phyloP scores from a whole-genome alignment of 768 basidiomycete genomes.

The Auricularia cornea region DNA sequence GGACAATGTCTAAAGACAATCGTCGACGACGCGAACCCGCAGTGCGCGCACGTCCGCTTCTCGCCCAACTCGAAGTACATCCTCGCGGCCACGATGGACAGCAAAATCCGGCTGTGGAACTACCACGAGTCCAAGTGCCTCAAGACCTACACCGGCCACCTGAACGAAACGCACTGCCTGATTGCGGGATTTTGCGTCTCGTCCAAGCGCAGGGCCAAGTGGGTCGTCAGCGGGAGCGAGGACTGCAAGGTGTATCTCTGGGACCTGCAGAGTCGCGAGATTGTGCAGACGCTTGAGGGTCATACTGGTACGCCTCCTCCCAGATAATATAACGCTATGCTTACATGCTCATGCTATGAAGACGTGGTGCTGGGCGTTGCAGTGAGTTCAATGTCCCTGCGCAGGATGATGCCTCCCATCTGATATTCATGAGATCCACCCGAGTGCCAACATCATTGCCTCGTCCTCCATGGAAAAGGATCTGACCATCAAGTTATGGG shows the following conservation, averaged over 20 bases:
- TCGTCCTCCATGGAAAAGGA: constrained; percentile 90
- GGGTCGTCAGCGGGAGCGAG: constrained; percentile 83
- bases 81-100: constrained; percentile 88
- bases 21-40: constrained; percentile 93
- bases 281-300: constrained; percentile 67
- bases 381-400: too few species aligned
- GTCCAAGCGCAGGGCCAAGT: constrained; percentile 40
- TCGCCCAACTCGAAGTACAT: constrained; percentile 89
- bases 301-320: constrained; percentile 65
- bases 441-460: constrained; percentile 64
- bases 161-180: constrained; percentile 78
- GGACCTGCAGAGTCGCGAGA: constrained; percentile 76
- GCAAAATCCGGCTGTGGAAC: constrained; percentile 91
- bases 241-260: constrained; percentile 83
- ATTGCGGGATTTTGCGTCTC: constrained; percentile 57
- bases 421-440: too few species aligned
- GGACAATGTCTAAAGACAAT: constrained; percentile 97
- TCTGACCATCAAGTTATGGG: constrained; percentile 75
- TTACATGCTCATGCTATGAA: constrained; percentile 13
- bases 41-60: constrained; percentile 84
- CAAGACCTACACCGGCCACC: constrained; percentile 86
- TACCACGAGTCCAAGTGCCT: constrained; percentile 84
- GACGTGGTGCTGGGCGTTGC: constrained; percentile 76
- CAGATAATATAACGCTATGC: constrained; percentile 11
- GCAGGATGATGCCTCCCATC: too few species aligned